Conservation (phyloP, 306 rosid genomes). For the Mucuna pruriens region DNA sequence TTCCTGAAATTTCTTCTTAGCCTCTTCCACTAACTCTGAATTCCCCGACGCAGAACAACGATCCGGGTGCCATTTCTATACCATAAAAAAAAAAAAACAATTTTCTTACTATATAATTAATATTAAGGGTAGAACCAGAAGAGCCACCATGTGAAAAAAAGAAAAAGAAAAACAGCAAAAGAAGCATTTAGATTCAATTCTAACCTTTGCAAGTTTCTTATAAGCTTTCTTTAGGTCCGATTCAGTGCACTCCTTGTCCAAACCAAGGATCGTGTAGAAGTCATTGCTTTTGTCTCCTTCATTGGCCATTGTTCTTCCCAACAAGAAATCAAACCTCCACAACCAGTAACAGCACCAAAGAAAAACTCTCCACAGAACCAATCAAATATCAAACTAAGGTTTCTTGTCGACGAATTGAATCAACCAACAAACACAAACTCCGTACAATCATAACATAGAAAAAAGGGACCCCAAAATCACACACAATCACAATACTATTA, state of each 20-base stretch:
- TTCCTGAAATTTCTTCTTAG: conserved; percentile 88
- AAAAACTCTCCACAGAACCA: conserved; percentile 34
- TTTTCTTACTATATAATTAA: conserved; percentile 8
- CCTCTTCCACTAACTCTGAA: conserved; percentile 78
- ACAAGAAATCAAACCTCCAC: background rate
- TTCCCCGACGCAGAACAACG: conserved; percentile 87
- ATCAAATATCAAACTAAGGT: conserved; percentile 39
- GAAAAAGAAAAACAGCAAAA: background rate
- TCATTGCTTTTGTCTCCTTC: conserved; percentile 62
- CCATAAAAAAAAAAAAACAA: conserved; percentile 42
- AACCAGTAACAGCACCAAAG: background rate
- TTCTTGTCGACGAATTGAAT: conserved; percentile 66
- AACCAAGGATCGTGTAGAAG: conserved; percentile 72
- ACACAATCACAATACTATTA: background rate
- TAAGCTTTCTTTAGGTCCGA: conserved; percentile 78
- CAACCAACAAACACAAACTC: conserved; percentile 24
- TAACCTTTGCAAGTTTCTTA: conserved; percentile 92
- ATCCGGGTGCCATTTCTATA: conserved; percentile 99
- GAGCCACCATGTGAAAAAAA: background rate
- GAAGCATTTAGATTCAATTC: conserved; percentile 34
- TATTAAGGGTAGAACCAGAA: background rate
- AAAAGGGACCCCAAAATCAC: conserved; percentile 10
- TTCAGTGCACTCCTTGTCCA: conserved; percentile 82
- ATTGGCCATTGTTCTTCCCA: conserved; percentile 58
- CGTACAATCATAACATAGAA: conserved; percentile 11